Evolutionary conservation across 2,329 filamentous ascomycete genomes (phyloP).

Genomic region (Helminthosporium solani): DNA sequence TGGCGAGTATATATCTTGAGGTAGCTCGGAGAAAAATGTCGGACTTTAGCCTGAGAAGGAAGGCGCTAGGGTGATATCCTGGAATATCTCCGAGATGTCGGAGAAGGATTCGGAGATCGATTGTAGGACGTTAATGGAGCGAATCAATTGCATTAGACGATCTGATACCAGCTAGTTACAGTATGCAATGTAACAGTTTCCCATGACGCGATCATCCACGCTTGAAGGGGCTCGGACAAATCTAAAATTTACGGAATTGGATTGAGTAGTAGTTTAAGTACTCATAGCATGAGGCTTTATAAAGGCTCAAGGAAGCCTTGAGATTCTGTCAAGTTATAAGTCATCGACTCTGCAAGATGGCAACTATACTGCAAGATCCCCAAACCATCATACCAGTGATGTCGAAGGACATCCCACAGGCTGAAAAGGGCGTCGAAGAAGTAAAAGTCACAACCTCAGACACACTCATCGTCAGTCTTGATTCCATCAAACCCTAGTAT

Average conservation of each 20-base stretch:
- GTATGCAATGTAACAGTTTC: neutral
- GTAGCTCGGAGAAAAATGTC: slow-evolving; percentile 6
- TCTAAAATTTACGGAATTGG: neutral
- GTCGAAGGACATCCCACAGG: neutral
- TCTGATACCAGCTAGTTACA: neutral
- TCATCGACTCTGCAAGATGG: too few species aligned
- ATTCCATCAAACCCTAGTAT: neutral
- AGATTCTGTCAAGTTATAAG: too few species aligned
- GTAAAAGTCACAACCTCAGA: neutral
- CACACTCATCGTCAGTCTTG: slow-evolving; percentile 5
- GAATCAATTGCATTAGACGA: neutral
- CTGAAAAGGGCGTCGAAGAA: neutral
- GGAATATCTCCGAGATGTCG: neutral
- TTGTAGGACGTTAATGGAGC: neutral
- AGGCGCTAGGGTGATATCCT: slow-evolving; percentile 1
- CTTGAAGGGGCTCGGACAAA: neutral
- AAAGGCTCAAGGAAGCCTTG: too few species aligned
- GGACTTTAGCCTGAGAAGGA: neutral
- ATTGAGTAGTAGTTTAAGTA: neutral
- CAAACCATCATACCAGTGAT: too few species aligned
- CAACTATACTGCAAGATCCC: too few species aligned
- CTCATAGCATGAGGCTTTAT: too few species aligned
- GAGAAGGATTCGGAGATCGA: neutral
- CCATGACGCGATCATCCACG: neutral
- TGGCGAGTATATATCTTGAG: neutral